Conservation (phyloP, 1,139 yeast species). For the Kodamaea alishanica region DNA sequence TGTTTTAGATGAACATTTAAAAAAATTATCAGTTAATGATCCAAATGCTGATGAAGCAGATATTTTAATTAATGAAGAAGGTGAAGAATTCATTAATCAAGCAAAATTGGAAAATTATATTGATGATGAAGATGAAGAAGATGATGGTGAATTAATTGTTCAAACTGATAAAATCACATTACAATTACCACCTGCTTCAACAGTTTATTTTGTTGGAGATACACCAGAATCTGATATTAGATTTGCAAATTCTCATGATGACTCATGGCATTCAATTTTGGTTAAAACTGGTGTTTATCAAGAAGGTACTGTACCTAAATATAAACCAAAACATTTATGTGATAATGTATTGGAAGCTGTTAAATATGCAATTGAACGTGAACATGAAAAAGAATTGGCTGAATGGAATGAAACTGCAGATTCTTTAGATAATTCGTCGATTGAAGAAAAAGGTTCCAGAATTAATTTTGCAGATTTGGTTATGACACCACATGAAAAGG, state of each 20-base stretch:
- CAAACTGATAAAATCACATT: conserved; percentile 41
- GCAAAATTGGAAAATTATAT: conserved; percentile 39
- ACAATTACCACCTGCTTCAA: conserved; percentile 76
- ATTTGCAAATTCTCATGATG: conserved; percentile 82
- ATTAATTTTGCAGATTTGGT: conserved; percentile 47
- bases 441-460: conserved; percentile 30
- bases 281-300: conserved; percentile 87
- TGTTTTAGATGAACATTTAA: conserved; percentile 68
- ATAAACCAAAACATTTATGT: conserved; percentile 70
- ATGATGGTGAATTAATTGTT: conserved; percentile 22
- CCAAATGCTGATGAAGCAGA: conserved; percentile 47
- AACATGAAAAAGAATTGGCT: conserved; percentile 62
- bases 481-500: conserved; percentile 45
- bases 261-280: conserved; percentile 77
- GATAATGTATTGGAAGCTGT: conserved; percentile 79
- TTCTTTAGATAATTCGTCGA: conserved; percentile 19
- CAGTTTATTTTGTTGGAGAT: conserved; percentile 86
- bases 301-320: conserved; percentile 74
- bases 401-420: conserved; percentile 64
- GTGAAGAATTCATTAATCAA: conserved; percentile 47
- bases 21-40: conserved; percentile 46
- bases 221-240: conserved; percentile 90
- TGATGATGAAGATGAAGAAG: conserved; percentile 32
- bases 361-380: conserved; percentile 76
- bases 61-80: conserved; percentile 45